Base-by-base conservation (phyloP, 1,284 basidiomycete species). In the Flammula alnicola region DNA sequence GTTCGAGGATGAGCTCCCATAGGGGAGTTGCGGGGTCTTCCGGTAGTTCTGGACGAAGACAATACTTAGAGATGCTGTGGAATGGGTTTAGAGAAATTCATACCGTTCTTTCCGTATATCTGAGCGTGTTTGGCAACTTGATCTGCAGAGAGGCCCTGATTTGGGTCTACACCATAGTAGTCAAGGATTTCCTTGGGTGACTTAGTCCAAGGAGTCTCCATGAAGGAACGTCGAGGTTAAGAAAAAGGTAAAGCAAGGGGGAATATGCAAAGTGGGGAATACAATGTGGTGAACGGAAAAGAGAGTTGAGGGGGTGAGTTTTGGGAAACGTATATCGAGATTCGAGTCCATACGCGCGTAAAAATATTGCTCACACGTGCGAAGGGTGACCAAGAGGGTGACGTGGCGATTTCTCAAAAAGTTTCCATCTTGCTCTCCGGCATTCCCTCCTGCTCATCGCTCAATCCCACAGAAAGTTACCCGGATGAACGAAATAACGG, bases 1-100 rank as follows among this genome's bases (percentile, higher is more conserved):
- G 96, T 60, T 96, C 95, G 16, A 99, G 79, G 54, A 99, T 91
- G 54, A 98, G 84, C 63, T 92, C 83, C 91, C 93, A 95, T 35
- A 99, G 69, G 3, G 96, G 93, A 3, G 94, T 97, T 1, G 92
- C 76, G 0, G 91, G 86, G 11, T 95, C 88, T 63, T 97, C 94
- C 11, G 94, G 93, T 10, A 98, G 78, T 66, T 90, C 92, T 95
- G 65, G 4, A 52, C 40, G 44, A 31, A 63, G 11, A 37, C 35
- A 42, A 30, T n/a, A n/a, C n/a, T n/a, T n/a, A 47, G 39, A 23
- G 23, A 14, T 5, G 45, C 14, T 53, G 35, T 16, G 47, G 52
- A 6, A 22, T 41, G 20, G 12, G 11, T 36, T 20, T 11, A 44
- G 29, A n/a, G n/a, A n/a, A n/a, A n/a, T n/a, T n/a, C 82, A 60